phyloP scores from a whole-genome alignment of 352 stramenopile species.

The Aphanomyces astaci region DNA sequence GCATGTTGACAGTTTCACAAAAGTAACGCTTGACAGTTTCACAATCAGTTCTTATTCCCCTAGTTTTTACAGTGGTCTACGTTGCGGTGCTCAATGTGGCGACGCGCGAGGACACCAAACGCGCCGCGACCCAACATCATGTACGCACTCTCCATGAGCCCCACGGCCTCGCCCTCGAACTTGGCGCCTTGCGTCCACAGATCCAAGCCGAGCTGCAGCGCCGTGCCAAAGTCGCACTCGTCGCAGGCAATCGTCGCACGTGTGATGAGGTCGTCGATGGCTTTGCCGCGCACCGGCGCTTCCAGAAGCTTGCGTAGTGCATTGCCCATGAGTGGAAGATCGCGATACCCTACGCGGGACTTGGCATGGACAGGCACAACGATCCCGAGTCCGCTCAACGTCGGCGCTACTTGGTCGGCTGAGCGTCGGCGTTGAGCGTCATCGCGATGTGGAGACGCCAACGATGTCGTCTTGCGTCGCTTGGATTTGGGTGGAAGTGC shows the following conservation, averaged over 20 bases:
- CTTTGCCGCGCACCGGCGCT: conserved; percentile 23
- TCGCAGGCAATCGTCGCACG: conserved; percentile 58
- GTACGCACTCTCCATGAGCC: conserved; percentile 45
- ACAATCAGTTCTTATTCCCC: conserved; percentile 32
- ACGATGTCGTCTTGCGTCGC: neutral
- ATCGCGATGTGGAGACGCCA: neutral
- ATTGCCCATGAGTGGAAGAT: conserved; percentile 35
- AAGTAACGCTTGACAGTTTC: no score
- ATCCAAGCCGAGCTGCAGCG: conserved; percentile 50
- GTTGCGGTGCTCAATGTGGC: conserved; percentile 31
- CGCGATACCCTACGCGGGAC: conserved; percentile 44
- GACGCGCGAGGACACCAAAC: conserved; percentile 37
- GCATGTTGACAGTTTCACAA: no score
- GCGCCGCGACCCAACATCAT: conserved; percentile 38
- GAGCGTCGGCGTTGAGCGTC: neutral
- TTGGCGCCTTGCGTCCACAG: conserved; percentile 37
- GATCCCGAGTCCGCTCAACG: conserved; percentile 33
- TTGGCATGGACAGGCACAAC: conserved; percentile 43
- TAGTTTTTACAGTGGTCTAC: conserved; percentile 18
- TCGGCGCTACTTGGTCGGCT: conserved; percentile 10
- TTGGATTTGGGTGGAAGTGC: neutral
- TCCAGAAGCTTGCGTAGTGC: conserved; percentile 33
- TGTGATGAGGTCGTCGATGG: conserved; percentile 46
- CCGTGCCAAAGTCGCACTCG: conserved; percentile 62
- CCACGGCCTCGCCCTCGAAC: conserved; percentile 41